Evolutionary conservation across 2,329 filamentous ascomycete genomes (phyloP), one percentile per base, ranked within the genome.

Genomic region (Aspergillus sp.): DNA sequence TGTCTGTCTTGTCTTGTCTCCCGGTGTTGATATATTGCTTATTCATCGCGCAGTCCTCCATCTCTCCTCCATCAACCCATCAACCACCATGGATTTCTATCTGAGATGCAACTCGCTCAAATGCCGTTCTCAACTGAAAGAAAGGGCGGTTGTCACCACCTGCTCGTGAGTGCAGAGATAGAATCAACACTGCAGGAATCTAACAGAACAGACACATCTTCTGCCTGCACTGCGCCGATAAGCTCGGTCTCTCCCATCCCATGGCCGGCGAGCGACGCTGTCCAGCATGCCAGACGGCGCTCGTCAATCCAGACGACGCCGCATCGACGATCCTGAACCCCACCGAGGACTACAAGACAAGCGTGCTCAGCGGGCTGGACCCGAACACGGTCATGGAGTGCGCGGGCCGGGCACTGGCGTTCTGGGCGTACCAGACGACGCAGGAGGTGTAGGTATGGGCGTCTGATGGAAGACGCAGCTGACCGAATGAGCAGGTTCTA

Each of bases 311-410:
- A 0, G 82, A 93, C 45, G 85, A 93, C 61, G 82, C 78, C 3
- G 75, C 82, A 7, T 67, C 80, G 13, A 74, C 80, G 1, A 71
- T 77, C 17, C 68, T 95, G 25, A 82, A 80, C 39, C 86, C 86
- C 0, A 79, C 77, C 0, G 88, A 95, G 49, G 86, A 93, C 44
- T 93, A 91, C 67, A 93, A 93, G 58, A 86, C 83, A 0, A 88
- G 80, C 39, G 74, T 93, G 0, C 67, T 95, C 8, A 86, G 83
- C 49, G 89, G 89, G 0, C 63, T 95, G 1, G 83, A 77, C 39
- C 89, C 89, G 1, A 79, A 72, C 20, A 69, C 80, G 17, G 82
- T 95, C 42, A 86, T 93, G 72, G 88, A 94, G 47, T 93, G 86
- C 57, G 82, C 85, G 14, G 78, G 80, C 4, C 72, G 83, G 44